Conservation (phyloP, 2,329 filamentous ascomycete species). For the Teratosphaeriaceae sp. region DNA sequence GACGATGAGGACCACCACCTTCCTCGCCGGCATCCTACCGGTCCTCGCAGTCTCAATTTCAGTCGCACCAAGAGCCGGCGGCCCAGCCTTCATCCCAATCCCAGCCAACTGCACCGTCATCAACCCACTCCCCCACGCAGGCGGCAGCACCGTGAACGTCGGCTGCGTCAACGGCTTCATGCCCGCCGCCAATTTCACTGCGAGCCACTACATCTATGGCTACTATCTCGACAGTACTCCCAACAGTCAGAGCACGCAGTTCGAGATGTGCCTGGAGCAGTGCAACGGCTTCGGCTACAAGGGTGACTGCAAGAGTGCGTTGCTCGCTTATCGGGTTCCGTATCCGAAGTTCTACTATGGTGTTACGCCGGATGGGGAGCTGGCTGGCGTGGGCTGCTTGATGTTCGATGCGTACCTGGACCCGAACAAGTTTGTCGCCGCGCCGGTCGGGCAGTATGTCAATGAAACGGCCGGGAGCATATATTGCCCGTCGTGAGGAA, state of each 20-base stretch:
- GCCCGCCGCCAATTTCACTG: constrained; percentile 21
- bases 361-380: constrained; percentile 19
- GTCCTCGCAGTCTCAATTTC: not conserved
- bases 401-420: constrained; percentile 27
- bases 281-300: constrained; percentile 33
- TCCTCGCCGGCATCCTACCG: not conserved
- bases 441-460: constrained; percentile 26
- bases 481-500: constrained; percentile 19
- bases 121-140: constrained; percentile 23
- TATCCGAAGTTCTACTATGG: constrained; percentile 31
- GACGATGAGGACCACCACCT: not conserved
- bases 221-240: constrained; percentile 25
- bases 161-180: constrained; percentile 17
- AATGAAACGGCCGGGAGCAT: constrained; percentile 28
- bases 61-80: constrained; percentile 25
- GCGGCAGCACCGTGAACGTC: constrained; percentile 6
- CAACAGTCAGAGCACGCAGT: constrained; percentile 11
- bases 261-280: constrained; percentile 32
- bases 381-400: constrained; percentile 30
- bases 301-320: constrained; percentile 31
- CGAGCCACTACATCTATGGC: constrained; percentile 24
- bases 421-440: constrained; percentile 25
- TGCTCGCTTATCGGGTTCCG: constrained; percentile 31
- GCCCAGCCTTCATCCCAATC: constrained; percentile 28
- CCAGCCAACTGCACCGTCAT: constrained; percentile 31